Evolutionary conservation across 441 rosid genomes (phyloP).

Genomic region (Omphalea diandra): DNA sequence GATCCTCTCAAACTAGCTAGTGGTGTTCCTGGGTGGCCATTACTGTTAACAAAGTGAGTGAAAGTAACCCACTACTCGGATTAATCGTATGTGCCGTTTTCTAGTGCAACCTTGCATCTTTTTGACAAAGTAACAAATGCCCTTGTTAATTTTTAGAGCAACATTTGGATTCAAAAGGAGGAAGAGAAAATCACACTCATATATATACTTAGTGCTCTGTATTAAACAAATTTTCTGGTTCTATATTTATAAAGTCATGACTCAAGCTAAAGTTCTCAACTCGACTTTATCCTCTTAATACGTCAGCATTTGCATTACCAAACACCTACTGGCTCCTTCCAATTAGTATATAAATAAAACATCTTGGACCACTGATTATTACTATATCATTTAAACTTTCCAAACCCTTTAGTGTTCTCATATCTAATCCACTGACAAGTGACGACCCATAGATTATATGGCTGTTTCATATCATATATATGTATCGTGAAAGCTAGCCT

Average conservation of each 20-base stretch:
- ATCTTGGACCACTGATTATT: slow-evolving; percentile 31
- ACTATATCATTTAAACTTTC: slow-evolving; percentile 27
- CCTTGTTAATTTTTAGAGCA: background rate
- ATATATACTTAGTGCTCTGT: background rate
- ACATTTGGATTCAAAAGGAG: background rate
- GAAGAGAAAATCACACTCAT: background rate
- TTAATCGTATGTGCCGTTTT: background rate
- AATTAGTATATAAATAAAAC: slow-evolving; percentile 17
- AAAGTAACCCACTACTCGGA: slow-evolving; percentile 18
- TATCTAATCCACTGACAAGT: slow-evolving; percentile 30
- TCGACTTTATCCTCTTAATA: slow-evolving; percentile 9
- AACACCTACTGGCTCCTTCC: slow-evolving; percentile 21
- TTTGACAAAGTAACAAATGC: background rate
- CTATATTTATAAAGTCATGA: background rate
- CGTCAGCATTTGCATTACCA: slow-evolving; percentile 24
- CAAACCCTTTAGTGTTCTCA: slow-evolving; percentile 29
- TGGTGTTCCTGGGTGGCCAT: slow-evolving; percentile 24
- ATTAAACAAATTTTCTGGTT: background rate
- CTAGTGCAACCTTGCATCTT: background rate
- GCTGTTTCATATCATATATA: slow-evolving; percentile 1
- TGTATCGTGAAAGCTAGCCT: slow-evolving; percentile 18
- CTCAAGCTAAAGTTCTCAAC: slow-evolving; percentile 14
- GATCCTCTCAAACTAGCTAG: background rate
- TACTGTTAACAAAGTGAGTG: slow-evolving; percentile 9
- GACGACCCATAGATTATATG: slow-evolving; percentile 16